These are phyloP conservation scores for Colletotrichum sp. DNA, from an alignment of 2,329 filamentous ascomycete genomes.

Conservation along the genomic window DNA sequence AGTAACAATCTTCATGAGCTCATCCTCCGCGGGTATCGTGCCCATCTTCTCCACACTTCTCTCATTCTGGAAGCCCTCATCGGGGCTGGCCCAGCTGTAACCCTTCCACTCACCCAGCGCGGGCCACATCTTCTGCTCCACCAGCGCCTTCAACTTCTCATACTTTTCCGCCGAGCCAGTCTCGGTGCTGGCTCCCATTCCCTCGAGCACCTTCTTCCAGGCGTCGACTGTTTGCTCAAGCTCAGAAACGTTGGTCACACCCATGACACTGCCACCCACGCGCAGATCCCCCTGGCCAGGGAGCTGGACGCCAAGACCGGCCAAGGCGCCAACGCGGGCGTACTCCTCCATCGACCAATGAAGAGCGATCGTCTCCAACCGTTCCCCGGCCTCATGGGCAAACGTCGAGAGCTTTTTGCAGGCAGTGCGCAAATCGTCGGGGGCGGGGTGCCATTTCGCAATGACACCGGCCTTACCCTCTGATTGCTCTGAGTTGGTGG, in stretches of 20 bases:
- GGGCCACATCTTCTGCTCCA: conserved; percentile 53
- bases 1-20: conserved; percentile 7
- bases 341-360: conserved; percentile 77
- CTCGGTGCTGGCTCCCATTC: conserved; percentile 38
- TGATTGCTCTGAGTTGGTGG: background rate
- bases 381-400: conserved; percentile 69
- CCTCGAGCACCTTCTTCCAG: conserved; percentile 60
- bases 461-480: conserved; percentile 70
- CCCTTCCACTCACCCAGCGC: conserved; percentile 68
- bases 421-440: conserved; percentile 68
- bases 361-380: conserved; percentile 82
- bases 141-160: conserved; percentile 36
- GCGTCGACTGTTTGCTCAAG: conserved; percentile 66
- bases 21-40: background rate
- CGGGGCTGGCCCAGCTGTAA: conserved; percentile 68
- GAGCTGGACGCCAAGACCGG: conserved; percentile 37
- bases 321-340: conserved; percentile 52
- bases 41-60: conserved; percentile 24
- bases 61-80: conserved; percentile 45
- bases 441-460: conserved; percentile 87
- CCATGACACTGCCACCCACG: conserved; percentile 68
- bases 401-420: conserved; percentile 69
- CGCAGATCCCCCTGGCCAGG: conserved; percentile 24
- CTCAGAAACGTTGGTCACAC: conserved; percentile 67
- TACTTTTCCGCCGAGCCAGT: conserved; percentile 28